Conservation (phyloP, 176 grass and related monocot species). For the Echinochloa phyllopogon region DNA sequence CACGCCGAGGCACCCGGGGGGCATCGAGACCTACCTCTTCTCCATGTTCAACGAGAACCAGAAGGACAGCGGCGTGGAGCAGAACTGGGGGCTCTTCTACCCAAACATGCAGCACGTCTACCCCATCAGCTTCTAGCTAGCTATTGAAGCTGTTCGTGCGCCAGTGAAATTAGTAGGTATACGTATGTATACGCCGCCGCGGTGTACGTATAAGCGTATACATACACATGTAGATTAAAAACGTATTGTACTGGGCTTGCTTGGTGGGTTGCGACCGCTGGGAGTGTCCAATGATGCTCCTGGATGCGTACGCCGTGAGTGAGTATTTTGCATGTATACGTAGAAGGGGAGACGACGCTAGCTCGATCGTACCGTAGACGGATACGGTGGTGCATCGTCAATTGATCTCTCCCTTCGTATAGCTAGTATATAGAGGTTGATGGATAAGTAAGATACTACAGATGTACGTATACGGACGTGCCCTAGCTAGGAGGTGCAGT, state of each 20-base stretch:
- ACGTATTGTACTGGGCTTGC: constrained; percentile 31
- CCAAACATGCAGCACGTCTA: constrained; percentile 75
- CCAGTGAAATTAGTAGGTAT: too few species aligned
- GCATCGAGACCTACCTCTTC: constrained; percentile 72
- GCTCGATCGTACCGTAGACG: not conserved
- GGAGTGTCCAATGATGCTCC: constrained; percentile 17
- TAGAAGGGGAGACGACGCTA: not conserved
- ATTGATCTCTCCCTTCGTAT: constrained; percentile 23
- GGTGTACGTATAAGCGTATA: not conserved
- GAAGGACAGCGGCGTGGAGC: constrained; percentile 59
- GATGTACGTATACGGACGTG: not conserved
- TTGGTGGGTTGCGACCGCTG: constrained; percentile 57
- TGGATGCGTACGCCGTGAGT: constrained; percentile 56
- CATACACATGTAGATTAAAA: constrained; percentile 12
- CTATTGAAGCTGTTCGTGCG: too few species aligned
- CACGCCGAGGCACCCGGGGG: constrained; percentile 61
- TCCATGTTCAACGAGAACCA: constrained; percentile 87
- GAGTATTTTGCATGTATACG: not conserved
- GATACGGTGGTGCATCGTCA: constrained; percentile 1
- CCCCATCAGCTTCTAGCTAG: constrained; percentile 55
- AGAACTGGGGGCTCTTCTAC: constrained; percentile 87
- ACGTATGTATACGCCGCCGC: not conserved
- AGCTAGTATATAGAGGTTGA: not conserved
- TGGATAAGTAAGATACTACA: not conserved
- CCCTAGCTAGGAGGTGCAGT: constrained; percentile 24